Conservation (phyloP, 805 yeast genomes). For the Myxozyma neglecta region DNA sequence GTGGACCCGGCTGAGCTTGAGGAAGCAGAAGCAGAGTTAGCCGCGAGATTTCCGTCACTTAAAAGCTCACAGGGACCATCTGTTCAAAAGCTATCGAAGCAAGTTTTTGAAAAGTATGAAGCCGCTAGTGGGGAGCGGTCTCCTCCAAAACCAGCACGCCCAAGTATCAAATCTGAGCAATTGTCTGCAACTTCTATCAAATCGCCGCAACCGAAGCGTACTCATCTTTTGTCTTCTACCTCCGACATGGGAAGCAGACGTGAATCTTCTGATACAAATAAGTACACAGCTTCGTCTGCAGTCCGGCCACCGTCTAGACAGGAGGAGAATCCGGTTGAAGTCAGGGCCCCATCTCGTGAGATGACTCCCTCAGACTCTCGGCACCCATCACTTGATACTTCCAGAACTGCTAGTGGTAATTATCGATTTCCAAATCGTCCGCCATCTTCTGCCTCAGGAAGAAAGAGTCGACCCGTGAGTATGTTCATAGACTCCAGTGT, state of each 20-base stretch:
- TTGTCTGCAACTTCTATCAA: conserved; percentile 4
- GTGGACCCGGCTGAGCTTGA: conserved; percentile 1
- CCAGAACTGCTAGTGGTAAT: not conserved
- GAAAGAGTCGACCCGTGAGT: conserved; percentile 25
- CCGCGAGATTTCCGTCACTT: conserved; percentile 11
- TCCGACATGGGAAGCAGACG: not conserved
- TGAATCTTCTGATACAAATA: conserved; percentile 10
- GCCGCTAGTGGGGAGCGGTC: not conserved
- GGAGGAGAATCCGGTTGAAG: conserved; percentile 2
- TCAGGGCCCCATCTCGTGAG: conserved; percentile 20
- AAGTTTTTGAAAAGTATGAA: conserved; percentile 10
- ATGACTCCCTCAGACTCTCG: conserved; percentile 23
- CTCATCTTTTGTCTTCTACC: conserved; percentile 1
- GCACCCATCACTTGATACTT: conserved; percentile 21
- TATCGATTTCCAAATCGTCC: not conserved
- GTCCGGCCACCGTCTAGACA: not conserved
- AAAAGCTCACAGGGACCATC: not conserved
- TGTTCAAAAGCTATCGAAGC: not conserved
- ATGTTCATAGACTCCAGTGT: conserved; percentile 30
- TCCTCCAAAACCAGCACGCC: not conserved
- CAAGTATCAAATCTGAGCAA: conserved; percentile 8
- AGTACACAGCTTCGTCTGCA: not conserved
- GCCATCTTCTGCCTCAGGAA: conserved; percentile 9
- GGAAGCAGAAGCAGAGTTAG: conserved; percentile 13
- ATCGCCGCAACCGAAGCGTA: conserved; percentile 22